Base-by-base conservation (phyloP, 805 yeast genomes). In the Ogataea pini region DNA sequence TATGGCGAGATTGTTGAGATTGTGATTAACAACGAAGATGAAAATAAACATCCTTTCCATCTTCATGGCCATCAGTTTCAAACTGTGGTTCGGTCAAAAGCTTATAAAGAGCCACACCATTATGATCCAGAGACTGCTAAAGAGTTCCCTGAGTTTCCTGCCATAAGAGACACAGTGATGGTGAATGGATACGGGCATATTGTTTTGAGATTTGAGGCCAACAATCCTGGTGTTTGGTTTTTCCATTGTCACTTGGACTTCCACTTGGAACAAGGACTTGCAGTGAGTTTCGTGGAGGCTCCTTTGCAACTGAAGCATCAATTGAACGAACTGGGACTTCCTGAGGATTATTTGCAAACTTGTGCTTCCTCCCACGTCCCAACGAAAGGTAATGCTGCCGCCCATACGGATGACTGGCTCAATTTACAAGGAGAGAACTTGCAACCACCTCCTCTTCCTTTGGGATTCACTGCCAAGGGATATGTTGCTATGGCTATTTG, bases 21-120 rank as follows among this genome's bases (percentile, higher is more conserved):
- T 38, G 86, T 89, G 1, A 64, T 90, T 38, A 86, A 89, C 63
- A 91, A 90, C 62, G 75, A 73, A 60, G 97, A 90, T 64, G 83
- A 92, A 8, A 96, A 96, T 60, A 85, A 78, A 59, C 98, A 92
- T 72, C 97, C 98, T 13, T 90, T 91, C 91, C 98, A 91, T 72
- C 72, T 91, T 64, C 98, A 91, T 72, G 98, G 98, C 17, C 92
- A 86, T 65, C 79, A 68, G 40, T 91, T 90, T 84, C 97, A 91
- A 72, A 73, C 84, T 1, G 66, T 91, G 48, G 80, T 85, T 3
- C 87, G 89, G 50, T 82, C 82, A 55, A 78, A 72, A 2, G 75
- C 71, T 48, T 78, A 69, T 27, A 87, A 82, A 32, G 79, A 73
- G 31, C 82, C 80, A 3, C 70, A 69, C 20, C 83, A 85, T n/a